These are phyloP conservation scores for Suhomyces sp. DNA, from an alignment of 805 yeast genomes.

Conservation along the genomic window DNA sequence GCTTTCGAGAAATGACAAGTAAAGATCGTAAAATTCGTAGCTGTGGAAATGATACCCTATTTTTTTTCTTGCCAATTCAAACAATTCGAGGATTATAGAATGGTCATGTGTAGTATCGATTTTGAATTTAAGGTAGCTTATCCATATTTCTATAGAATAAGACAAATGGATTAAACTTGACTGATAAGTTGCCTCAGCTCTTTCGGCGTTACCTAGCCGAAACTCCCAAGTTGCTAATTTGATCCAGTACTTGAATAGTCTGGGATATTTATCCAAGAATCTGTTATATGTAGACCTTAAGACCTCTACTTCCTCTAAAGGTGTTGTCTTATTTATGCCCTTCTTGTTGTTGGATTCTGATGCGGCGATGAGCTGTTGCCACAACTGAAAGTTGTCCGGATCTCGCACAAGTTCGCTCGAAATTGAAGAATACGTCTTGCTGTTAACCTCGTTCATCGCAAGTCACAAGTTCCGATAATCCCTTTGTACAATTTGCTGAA, in stretches of 20 bases:
- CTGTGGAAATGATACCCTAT: constrained; percentile 54
- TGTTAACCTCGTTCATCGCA: neutral
- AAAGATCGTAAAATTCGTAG: constrained; percentile 50
- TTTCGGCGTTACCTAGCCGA: constrained; percentile 39
- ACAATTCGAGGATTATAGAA: constrained; percentile 29
- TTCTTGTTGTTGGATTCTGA: constrained; percentile 26
- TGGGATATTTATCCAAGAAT: constrained; percentile 47
- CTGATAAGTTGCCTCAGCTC: constrained; percentile 21
- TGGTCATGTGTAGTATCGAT: constrained; percentile 29
- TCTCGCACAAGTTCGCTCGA: constrained; percentile 30
- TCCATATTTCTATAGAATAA: constrained; percentile 51
- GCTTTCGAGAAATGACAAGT: constrained; percentile 40
- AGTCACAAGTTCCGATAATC: neutral
- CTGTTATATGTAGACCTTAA: constrained; percentile 41
- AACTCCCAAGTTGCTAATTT: constrained; percentile 49
- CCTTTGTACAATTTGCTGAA: neutral
- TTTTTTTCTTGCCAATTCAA: constrained; percentile 45
- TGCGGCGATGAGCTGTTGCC: constrained; percentile 35
- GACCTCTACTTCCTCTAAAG: constrained; percentile 24
- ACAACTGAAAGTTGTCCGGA: constrained; percentile 34
- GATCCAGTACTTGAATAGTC: constrained; percentile 56
- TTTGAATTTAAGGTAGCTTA: constrained; percentile 42
- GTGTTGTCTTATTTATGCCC: constrained; percentile 35
- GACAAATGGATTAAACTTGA: constrained; percentile 33
- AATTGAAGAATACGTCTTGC: constrained; percentile 24